A percentile compares a stretch with the other conserved stretches of the same genome.
These are phyloP conservation scores for Melampsora larici-populina DNA, from an alignment of 1,284 basidiomycete genomes.

Conservation along the genomic window DNA sequence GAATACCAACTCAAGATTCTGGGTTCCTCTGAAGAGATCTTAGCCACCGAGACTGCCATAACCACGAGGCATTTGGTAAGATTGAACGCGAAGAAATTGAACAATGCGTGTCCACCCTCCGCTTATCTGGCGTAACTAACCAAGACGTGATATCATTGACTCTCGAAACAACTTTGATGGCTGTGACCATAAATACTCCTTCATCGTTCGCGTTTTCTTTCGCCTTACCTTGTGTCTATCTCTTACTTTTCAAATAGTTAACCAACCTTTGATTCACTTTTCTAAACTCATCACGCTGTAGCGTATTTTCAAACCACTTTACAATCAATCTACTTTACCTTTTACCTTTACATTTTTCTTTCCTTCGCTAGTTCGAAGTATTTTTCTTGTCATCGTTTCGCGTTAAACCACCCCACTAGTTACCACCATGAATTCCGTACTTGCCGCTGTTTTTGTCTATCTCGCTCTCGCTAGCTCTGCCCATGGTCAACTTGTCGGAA, in stretches of 20 bases:
- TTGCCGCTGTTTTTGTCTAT: not conserved
- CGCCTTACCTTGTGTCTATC: too few relatives aligned
- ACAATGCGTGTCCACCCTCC: too few relatives aligned
- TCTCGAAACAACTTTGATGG: too few relatives aligned
- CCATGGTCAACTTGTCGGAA: not conserved
- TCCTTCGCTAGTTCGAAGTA: constrained; percentile 3
- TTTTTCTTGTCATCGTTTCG: not conserved
- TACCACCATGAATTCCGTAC: not conserved
- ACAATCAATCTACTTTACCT: not conserved
- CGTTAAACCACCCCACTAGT: not conserved
- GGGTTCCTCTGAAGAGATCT: too few relatives aligned
- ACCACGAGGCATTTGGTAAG: too few relatives aligned
- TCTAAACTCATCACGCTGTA: not conserved
- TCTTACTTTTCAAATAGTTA: not conserved
- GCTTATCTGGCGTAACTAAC: too few relatives aligned
- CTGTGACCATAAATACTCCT: too few relatives aligned
- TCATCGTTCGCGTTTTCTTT: too few relatives aligned
- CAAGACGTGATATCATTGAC: too few relatives aligned
- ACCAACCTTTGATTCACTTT: not conserved
- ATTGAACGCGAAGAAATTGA: too few relatives aligned
- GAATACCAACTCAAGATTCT: too few relatives aligned
- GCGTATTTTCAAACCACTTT: not conserved
- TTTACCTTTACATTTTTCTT: not conserved
- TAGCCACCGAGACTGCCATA: too few relatives aligned
- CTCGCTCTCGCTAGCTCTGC: not conserved